Evolutionary conservation across 73 alveolate species (phyloP), one percentile per base, ranked within the genome.

Genomic region (Stentor roeselii): DNA sequence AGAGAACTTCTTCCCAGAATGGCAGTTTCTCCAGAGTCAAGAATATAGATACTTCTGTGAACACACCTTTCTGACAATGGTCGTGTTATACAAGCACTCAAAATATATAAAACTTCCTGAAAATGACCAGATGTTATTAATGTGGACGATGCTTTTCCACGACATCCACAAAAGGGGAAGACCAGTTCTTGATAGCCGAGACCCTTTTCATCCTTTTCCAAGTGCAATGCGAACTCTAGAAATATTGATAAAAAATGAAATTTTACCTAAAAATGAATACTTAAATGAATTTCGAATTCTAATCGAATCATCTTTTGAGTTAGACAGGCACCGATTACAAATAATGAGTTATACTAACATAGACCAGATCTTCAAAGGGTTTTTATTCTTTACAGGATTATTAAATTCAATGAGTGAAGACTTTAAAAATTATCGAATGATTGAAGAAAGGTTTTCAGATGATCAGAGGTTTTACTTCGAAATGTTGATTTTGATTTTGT

Each of bases 151-250:
- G 11, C 41, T 67, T n/a, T 67, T 67, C 1, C 80, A 67, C 34
- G 80, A 67, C 34, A 21, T 67, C 21, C 42, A 40, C 41, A 67
- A 67, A 67, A 67, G 80, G 37, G 37, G 37, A 21, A 21, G 80
- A 1, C 80, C 80, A 67, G 80, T 27, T 14, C 42, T 67, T 27
- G 14, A 21, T 21, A 67, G 34, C 11, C 21, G 80, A 67, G 80
- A 67, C 42, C 80, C 80, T 30, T 60, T 67, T 34, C 80, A 67
- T 67, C 80, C 80, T 67, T 67, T 67, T 67, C 2, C 41, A 67
- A 67, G 80, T 32, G n/a, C 41, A 21, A 32, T 21, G 11, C 21
- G 21, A 0, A 21, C 41, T 27, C 11, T 67, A 21, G 11, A 21
- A 67, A 34, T 67, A 67, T 67, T 67, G 21, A 11, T 67, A 1